These are phyloP conservation scores for Halocafeteria seosinensis DNA, from an alignment of 108 stramenopile genomes.

Conservation along the genomic window DNA sequence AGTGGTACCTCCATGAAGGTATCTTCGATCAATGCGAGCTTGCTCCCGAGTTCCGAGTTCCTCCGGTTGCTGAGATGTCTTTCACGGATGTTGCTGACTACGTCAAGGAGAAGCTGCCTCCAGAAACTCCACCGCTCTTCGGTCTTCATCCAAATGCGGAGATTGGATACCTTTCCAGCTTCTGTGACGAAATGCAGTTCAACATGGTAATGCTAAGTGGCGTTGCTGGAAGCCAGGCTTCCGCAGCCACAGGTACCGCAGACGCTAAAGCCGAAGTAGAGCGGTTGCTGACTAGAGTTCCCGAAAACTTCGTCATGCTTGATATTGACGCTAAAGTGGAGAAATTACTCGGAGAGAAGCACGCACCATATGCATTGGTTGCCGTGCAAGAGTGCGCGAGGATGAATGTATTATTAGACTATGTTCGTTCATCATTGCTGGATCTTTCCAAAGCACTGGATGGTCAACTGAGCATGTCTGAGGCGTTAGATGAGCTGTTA, in stretches of 20 bases:
- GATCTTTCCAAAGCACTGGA: slow-evolving; percentile 62
- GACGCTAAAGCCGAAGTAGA: slow-evolving; percentile 13
- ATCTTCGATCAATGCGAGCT: slow-evolving; percentile 32
- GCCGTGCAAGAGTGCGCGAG: slow-evolving; percentile 54
- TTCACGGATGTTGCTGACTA: slow-evolving; percentile 44
- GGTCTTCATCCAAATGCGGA: slow-evolving; percentile 61
- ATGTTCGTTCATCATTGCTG: slow-evolving; percentile 39
- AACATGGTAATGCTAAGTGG: slow-evolving; percentile 39
- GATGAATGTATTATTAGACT: slow-evolving; percentile 51
- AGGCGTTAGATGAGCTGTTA: slow-evolving; percentile 47
- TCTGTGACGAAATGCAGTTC: slow-evolving; percentile 27
- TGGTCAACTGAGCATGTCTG: slow-evolving; percentile 57
- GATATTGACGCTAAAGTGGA: slow-evolving; percentile 36
- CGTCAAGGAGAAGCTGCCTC: slow-evolving; percentile 36
- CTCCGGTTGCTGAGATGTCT: slow-evolving; percentile 28
- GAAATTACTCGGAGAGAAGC: slow-evolving; percentile 33
- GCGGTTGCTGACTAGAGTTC: slow-evolving; percentile 38
- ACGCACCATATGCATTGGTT: slow-evolving; percentile 52
- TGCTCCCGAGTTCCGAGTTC: slow-evolving; percentile 50
- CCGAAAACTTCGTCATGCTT: slow-evolving; percentile 47
- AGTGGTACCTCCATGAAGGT: slow-evolving; percentile 20
- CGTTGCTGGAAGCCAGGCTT: slow-evolving; percentile 6
- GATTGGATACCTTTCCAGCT: slow-evolving; percentile 48
- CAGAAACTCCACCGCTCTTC: slow-evolving; percentile 50
- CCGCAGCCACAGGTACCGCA: background rate